A percentile compares a stretch with the other conserved stretches of the same genome.
These are phyloP conservation scores for Erucastrum elatum DNA, from an alignment of 345 rosid species.

Conservation along the genomic window DNA sequence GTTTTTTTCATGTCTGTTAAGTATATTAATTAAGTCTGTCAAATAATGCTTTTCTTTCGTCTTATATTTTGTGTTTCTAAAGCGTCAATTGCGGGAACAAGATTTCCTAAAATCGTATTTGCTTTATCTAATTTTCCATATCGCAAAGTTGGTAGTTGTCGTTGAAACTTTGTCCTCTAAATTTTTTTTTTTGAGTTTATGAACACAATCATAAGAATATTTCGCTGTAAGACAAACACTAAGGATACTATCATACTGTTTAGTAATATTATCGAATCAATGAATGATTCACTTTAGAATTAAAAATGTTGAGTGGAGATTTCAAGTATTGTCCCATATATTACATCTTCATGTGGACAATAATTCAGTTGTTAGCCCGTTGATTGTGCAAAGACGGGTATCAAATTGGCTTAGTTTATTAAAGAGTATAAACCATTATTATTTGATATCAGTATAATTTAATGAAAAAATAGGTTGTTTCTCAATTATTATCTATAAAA, in stretches of 20 bases:
- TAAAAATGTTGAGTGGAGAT: constrained; percentile 5
- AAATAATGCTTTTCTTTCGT: neutral
- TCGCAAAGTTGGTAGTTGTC: constrained; percentile 24
- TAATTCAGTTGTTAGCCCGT: neutral
- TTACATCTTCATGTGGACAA: constrained; percentile 25
- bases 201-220: too few species aligned
- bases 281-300: neutral
- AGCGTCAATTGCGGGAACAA: constrained; percentile 27
- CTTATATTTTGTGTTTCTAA: neutral
- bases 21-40: too few species aligned
- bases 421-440: neutral
- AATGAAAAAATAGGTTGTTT: neutral
- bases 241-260: too few species aligned
- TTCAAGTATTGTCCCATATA: constrained; percentile 15
- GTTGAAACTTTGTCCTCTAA: constrained; percentile 20
- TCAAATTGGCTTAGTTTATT: constrained; percentile 12
- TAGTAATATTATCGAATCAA: neutral
- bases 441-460: neutral
- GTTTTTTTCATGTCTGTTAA: too few species aligned
- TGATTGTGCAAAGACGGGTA: constrained; percentile 10
- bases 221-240: too few species aligned
- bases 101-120: neutral
- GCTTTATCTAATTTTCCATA: neutral
- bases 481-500: constrained; percentile 4
- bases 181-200: neutral